Evolutionary conservation across 768 basidiomycete genomes (phyloP).

Genomic region (Podaxis sp.): DNA sequence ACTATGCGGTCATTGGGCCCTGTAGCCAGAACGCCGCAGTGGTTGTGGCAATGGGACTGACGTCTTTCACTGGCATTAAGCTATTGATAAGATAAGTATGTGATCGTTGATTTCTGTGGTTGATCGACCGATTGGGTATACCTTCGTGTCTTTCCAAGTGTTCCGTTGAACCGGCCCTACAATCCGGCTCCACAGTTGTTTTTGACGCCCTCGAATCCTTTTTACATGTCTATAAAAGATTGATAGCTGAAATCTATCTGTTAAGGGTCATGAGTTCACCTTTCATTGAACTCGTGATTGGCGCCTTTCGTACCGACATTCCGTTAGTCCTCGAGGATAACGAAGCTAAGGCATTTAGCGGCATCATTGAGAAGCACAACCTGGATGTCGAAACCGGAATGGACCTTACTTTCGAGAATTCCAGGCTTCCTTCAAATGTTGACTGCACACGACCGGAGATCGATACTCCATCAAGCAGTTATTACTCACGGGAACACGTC

Average conservation of each 20-base stretch:
- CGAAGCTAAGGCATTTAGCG: not conserved
- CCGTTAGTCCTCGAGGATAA: not conserved
- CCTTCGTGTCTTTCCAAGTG: not conserved
- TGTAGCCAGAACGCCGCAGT: slow-evolving; percentile 6
- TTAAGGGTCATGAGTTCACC: not conserved
- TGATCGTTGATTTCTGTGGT: not conserved
- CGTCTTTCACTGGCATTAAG: not conserved
- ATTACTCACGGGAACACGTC: slow-evolving; percentile 1
- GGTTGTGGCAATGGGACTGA: not conserved
- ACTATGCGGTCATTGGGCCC: not conserved
- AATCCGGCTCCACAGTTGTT: not conserved
- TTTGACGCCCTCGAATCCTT: not conserved
- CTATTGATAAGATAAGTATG: slow-evolving; percentile 11
- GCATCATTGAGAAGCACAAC: not conserved
- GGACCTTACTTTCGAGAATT: not conserved
- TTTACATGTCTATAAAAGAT: not conserved
- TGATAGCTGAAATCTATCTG: not conserved
- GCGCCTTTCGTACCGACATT: not conserved
- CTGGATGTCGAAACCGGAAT: not conserved
- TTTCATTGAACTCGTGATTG: not conserved
- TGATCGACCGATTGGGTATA: not conserved
- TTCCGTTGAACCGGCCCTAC: slow-evolving; percentile 4
- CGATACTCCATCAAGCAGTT: not conserved
- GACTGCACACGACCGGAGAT: not conserved
- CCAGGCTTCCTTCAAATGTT: not conserved